A percentile compares a stretch with the other conserved stretches of the same genome.
Conservation (phyloP, 2,329 filamentous ascomycete species). For the Aspergillus costaricaensis region DNA sequence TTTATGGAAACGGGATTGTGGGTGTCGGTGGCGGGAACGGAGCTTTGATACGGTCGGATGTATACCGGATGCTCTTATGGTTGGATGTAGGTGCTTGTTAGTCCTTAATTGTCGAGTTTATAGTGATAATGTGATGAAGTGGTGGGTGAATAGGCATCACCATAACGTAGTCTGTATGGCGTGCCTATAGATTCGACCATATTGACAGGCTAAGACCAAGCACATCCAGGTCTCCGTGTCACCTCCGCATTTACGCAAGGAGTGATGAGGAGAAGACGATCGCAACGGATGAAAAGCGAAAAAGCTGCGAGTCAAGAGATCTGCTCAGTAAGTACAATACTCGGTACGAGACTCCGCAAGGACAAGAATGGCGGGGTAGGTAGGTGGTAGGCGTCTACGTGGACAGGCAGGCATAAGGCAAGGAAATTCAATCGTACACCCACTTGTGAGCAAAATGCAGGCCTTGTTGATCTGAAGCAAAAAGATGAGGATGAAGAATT, state of each 20-base stretch:
- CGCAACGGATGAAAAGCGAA: background rate
- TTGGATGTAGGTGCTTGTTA: too few species aligned
- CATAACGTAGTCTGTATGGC: too few species aligned
- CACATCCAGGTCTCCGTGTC: conserved; percentile 14
- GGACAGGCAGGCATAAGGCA: background rate
- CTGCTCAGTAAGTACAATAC: too few species aligned
- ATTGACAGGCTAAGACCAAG: background rate
- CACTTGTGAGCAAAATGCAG: too few species aligned
- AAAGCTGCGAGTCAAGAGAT: background rate
- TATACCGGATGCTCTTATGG: background rate
- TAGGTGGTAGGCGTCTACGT: background rate
- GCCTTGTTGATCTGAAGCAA: background rate
- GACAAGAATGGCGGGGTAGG: background rate
- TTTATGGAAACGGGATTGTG: background rate
- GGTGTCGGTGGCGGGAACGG: background rate
- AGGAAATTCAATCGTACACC: background rate
- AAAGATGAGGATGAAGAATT: background rate
- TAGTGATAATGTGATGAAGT: background rate
- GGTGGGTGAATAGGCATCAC: background rate
- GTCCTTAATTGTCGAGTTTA: too few species aligned
- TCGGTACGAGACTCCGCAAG: background rate
- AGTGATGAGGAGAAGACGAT: conserved; percentile 4
- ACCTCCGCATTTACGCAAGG: conserved; percentile 24
- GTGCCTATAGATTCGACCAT: too few species aligned
- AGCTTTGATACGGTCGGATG: background rate